Conservation (phyloP, 2,329 filamentous ascomycete genomes). For the Penicillium sp. region DNA sequence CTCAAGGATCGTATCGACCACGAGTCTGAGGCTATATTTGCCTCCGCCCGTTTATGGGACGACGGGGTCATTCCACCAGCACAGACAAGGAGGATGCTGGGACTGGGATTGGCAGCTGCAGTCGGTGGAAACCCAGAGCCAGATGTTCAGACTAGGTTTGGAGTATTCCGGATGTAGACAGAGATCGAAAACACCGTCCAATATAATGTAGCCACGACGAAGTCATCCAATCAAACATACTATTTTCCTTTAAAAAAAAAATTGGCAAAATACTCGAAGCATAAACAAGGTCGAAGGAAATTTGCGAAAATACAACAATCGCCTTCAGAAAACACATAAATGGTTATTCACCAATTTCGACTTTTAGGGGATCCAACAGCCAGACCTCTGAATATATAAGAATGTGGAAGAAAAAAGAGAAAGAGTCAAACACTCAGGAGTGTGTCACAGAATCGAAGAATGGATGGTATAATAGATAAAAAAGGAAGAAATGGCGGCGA, state of each 20-base stretch:
- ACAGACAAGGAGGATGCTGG: conserved; percentile 71
- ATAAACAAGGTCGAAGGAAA: background rate
- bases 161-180: conserved; percentile 76
- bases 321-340: conserved; percentile 1
- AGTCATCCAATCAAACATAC: conserved; percentile 7
- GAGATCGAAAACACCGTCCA: background rate
- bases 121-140: conserved; percentile 64
- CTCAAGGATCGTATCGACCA: conserved; percentile 81
- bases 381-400: conserved; percentile 5
- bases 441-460: conserved; percentile 6
- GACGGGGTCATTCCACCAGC: conserved; percentile 78
- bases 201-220: conserved; percentile 3
- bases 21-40: conserved; percentile 87
- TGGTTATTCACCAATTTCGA: conserved; percentile 3
- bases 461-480: conserved; percentile 20
- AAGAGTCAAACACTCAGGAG: background rate
- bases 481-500: conserved; percentile 11
- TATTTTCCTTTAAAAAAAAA: background rate
- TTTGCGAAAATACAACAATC: background rate
- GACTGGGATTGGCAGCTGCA: conserved; percentile 69
- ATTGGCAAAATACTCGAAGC: background rate
- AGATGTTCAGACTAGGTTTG: conserved; percentile 66
- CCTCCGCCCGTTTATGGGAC: conserved; percentile 87
- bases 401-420: conserved; percentile 12
- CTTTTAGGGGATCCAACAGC: conserved; percentile 5